Evolutionary conservation across 768 basidiomycete species (phyloP), one percentile per base, ranked within the genome.

Genomic region (Pleurotus pulmonarius): DNA sequence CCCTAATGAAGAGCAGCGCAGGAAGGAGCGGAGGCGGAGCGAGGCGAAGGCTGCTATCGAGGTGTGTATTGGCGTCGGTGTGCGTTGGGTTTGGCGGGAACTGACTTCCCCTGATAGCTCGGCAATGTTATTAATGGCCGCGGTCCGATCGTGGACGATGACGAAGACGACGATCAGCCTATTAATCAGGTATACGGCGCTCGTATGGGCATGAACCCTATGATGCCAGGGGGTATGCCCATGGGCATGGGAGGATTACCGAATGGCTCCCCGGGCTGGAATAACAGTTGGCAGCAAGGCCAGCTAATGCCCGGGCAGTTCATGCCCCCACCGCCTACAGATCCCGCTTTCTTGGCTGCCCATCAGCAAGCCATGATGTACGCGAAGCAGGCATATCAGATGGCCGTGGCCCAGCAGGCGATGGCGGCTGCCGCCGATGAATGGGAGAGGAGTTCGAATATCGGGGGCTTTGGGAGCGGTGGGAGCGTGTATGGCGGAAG

Each of bases 1-100:
- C n/a, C 65, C 69, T 9, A 72, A 75, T 18, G 81, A 69, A 37
- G 80, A 90, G 68, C 74, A 76, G 61, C 78, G 78, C 68, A 80
- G 90, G 67, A 81, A 76, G 59, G 88, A 92, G 65, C 76, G 92
- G 64, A 77, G 92, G 68, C 76, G 92, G 61, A 81, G 79, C 63
- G 92, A 94, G 66, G 90, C 92, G n/a, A 87, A 82, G 69, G 88
- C 90, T 65, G 88, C 92, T 29, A 88, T 92, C 65, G 89, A 94
- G 84, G 92, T 93, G 53, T n/a, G 81, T 37, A 41, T 56, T 45
- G 1, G 57, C 55, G 16, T 8, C 9, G 29, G 11, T 11, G 29
- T 34, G 29, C 9, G 9, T 11, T 34, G 26, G 26, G 26, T 26
- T 26, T 2, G 29, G 29, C 29, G 29, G 29, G 8, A 34, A 34